Evolutionary conservation across 495 filamentous ascomycete genomes (phyloP).

Genomic region (Podospora australis): DNA sequence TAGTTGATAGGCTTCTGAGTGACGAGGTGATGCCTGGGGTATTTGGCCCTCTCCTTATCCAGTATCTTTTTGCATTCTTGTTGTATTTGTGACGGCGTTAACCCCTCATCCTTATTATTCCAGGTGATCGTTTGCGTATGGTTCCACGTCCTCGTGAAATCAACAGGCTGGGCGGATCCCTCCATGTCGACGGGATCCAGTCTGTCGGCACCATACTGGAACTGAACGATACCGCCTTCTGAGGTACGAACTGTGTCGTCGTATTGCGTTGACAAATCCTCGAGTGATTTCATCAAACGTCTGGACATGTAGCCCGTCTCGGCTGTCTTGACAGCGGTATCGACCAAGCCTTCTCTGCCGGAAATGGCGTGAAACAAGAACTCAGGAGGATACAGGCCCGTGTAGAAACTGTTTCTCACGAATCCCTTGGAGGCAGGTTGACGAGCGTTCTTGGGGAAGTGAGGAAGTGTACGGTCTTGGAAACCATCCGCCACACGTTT

Average conservation of each 20-base stretch:
- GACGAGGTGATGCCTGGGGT: constrained; percentile 51
- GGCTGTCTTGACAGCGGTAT: constrained; percentile 99
- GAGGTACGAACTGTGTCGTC: constrained; percentile 93
- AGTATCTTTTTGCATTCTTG: constrained; percentile 58
- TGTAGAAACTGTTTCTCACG: constrained; percentile 95
- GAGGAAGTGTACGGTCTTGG: constrained; percentile 87
- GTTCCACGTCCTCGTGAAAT: constrained; percentile 87
- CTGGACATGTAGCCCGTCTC: constrained; percentile 99
- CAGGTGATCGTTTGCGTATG: constrained; percentile 77
- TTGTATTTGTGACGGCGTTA: constrained; percentile 70
- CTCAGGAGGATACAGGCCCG: constrained; percentile 80
- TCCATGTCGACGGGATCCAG: constrained; percentile 98
- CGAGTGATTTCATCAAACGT: constrained; percentile 93
- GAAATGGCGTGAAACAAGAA: constrained; percentile 98
- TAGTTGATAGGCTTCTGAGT: constrained; percentile 50
- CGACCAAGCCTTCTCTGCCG: constrained; percentile 95
- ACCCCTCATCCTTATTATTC: constrained; percentile 61
- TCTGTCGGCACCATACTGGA: constrained; percentile 93
- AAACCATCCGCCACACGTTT: constrained; percentile 94
- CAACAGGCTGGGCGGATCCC: constrained; percentile 82
- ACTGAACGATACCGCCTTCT: constrained; percentile 79
- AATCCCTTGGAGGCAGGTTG: constrained; percentile 93
- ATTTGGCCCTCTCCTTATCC: constrained; percentile 55
- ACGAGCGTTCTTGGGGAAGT: constrained; percentile 88
- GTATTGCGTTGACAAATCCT: constrained; percentile 87